These are phyloP conservation scores for Chaetoscypha palmicola DNA, from an alignment of 2,329 filamentous ascomycete species.

Conservation along the genomic window DNA sequence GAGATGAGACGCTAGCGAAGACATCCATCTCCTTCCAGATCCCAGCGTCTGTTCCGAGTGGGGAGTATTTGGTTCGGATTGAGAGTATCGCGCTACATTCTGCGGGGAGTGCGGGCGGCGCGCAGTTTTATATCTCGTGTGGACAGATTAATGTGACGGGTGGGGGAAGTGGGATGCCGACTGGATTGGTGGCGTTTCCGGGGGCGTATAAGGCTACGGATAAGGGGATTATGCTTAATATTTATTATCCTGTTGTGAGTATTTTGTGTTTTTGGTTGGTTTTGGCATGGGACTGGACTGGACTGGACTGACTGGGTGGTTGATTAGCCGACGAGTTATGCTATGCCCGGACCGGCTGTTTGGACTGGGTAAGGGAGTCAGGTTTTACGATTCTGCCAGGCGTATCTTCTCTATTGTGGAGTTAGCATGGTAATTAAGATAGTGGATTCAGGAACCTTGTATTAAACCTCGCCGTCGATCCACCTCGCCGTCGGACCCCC, in stretches of 20 bases:
- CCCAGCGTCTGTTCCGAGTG: constrained; percentile 23
- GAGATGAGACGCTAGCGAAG: no score
- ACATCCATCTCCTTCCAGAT: constrained; percentile 27
- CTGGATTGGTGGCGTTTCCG: constrained; percentile 26
- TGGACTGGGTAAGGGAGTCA: background rate
- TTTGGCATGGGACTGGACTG: background rate
- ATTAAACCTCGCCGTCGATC: no score
- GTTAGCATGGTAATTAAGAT: no score
- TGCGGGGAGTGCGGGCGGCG: constrained; percentile 24
- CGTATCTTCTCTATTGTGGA: no score
- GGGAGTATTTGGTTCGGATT: constrained; percentile 27
- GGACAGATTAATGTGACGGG: constrained; percentile 27
- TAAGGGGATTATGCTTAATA: constrained; percentile 23
- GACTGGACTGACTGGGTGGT: background rate
- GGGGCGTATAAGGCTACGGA: constrained; percentile 22
- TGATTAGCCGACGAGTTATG: constrained; percentile 1
- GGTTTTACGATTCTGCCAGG: no score
- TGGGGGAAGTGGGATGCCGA: constrained; percentile 24
- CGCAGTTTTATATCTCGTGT: constrained; percentile 28
- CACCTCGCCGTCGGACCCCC: no score
- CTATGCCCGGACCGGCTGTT: background rate
- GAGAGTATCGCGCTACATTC: constrained; percentile 29
- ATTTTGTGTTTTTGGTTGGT: no score
- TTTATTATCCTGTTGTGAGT: constrained; percentile 18
- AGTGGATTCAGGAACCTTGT: no score